Evolutionary conservation across 2,329 filamentous ascomycete genomes (phyloP).

Genomic region (Trichoderma brevicompactum): DNA sequence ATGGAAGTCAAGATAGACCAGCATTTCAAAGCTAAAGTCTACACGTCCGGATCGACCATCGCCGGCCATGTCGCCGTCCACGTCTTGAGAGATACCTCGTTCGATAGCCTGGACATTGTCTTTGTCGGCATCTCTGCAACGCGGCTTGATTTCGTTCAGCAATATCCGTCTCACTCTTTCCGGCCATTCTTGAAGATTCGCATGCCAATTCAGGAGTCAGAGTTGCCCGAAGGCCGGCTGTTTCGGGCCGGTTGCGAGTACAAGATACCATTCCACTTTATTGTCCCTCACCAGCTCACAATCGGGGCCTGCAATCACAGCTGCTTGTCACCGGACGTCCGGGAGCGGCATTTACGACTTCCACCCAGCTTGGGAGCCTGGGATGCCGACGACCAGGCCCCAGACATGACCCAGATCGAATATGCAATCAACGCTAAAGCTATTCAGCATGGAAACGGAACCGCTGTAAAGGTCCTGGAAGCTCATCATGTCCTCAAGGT

Average conservation of each 20-base stretch:
- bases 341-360: constrained; percentile 57
- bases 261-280: constrained; percentile 61
- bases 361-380: constrained; percentile 59
- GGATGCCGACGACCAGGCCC: constrained; percentile 59
- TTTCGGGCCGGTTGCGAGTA: constrained; percentile 55
- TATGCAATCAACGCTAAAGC: constrained; percentile 57
- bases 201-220: constrained; percentile 55
- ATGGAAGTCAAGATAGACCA: constrained; percentile 57
- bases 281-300: constrained; percentile 62
- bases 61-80: constrained; percentile 54
- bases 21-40: constrained; percentile 60
- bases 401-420: constrained; percentile 58
- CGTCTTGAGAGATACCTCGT: constrained; percentile 51
- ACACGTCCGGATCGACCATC: constrained; percentile 58
- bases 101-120: constrained; percentile 57
- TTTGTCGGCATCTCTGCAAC: constrained; percentile 57
- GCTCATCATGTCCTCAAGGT: constrained; percentile 53
- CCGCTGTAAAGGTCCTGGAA: constrained; percentile 45
- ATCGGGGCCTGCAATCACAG: constrained; percentile 60
- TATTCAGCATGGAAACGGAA: constrained; percentile 35
- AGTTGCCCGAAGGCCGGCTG: constrained; percentile 53
- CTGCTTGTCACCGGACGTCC: constrained; percentile 50
- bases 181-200: constrained; percentile 61
- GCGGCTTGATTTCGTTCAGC: constrained; percentile 55
- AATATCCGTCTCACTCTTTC: constrained; percentile 51